phyloP scores from a whole-genome alignment of 1,139 yeast genomes.

The Candida pseudoviswanathii region DNA sequence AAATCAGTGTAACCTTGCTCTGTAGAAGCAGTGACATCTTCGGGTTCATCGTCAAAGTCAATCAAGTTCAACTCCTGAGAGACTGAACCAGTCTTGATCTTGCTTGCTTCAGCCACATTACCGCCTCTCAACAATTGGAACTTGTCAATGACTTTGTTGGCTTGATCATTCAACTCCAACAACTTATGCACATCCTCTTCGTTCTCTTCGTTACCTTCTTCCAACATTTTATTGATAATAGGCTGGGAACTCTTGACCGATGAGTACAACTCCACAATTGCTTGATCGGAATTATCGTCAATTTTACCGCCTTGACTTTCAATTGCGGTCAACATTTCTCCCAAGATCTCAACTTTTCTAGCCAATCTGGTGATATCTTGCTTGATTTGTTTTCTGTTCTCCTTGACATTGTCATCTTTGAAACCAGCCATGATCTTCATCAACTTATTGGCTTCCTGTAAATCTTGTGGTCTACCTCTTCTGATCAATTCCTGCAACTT shows the following conservation, averaged over 20 bases:
- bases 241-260: slow-evolving; percentile 87
- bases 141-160: slow-evolving; percentile 69
- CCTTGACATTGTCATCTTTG: slow-evolving; percentile 72
- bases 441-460: slow-evolving; percentile 92
- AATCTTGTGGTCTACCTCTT: slow-evolving; percentile 93
- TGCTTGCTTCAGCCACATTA: slow-evolving; percentile 59
- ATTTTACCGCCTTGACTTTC: slow-evolving; percentile 47
- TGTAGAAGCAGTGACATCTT: slow-evolving; percentile 38
- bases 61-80: slow-evolving; percentile 58
- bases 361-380: slow-evolving; percentile 84
- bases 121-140: slow-evolving; percentile 69
- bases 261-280: slow-evolving; percentile 74
- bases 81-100: slow-evolving; percentile 49
- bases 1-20: slow-evolving; percentile 64
- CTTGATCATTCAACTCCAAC: slow-evolving; percentile 72
- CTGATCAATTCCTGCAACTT: slow-evolving; percentile 93
- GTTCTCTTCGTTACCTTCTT: slow-evolving; percentile 47
- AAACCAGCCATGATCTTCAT: slow-evolving; percentile 99
- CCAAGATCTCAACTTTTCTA: slow-evolving; percentile 86
- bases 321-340: slow-evolving; percentile 77
- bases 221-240: slow-evolving; percentile 81
- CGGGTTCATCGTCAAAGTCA: slow-evolving; percentile 72
- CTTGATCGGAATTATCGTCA: slow-evolving; percentile 67
- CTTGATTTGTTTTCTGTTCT: slow-evolving; percentile 74
- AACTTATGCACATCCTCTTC: slow-evolving; percentile 69